Evolutionary conservation across 176 grass and related monocot species (phyloP).

Genomic region (Tillandsia leiboldiana): DNA sequence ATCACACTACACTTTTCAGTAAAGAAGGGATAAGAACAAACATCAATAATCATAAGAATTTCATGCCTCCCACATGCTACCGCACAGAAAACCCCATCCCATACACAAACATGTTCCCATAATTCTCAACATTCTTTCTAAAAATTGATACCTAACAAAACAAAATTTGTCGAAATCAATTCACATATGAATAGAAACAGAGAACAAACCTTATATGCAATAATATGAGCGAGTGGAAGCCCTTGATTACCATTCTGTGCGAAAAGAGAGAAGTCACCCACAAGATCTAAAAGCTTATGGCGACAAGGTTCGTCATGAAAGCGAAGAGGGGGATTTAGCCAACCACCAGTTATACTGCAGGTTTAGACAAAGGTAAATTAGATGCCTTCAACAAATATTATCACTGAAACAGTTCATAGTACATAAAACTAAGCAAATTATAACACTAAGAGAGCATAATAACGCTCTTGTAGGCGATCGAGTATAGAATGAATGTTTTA

Average conservation of each 20-base stretch:
- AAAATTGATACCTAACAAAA: not conserved
- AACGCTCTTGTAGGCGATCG: too few species aligned
- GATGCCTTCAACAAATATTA: not conserved
- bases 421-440: too few species aligned
- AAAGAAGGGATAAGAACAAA: too few species aligned
- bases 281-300: conserved; percentile 88
- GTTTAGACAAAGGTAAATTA: conserved; percentile 11
- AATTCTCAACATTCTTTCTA: not conserved
- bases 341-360: conserved; percentile 59
- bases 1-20: too few species aligned
- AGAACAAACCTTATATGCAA: conserved; percentile 81
- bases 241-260: conserved; percentile 78
- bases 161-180: not conserved
- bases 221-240: conserved; percentile 60
- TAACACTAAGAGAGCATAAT: too few species aligned
- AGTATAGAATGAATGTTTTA: too few species aligned
- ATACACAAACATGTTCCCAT: too few species aligned
- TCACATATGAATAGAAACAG: not conserved
- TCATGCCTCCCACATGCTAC: too few species aligned
- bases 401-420: not conserved
- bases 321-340: conserved; percentile 75
- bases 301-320: conserved; percentile 78
- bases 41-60: too few species aligned
- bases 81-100: too few species aligned
- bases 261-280: conserved; percentile 87